Evolutionary conservation across 768 basidiomycete genomes (phyloP), one percentile per base, ranked within the genome.

Genomic region (Suillus bovinus): DNA sequence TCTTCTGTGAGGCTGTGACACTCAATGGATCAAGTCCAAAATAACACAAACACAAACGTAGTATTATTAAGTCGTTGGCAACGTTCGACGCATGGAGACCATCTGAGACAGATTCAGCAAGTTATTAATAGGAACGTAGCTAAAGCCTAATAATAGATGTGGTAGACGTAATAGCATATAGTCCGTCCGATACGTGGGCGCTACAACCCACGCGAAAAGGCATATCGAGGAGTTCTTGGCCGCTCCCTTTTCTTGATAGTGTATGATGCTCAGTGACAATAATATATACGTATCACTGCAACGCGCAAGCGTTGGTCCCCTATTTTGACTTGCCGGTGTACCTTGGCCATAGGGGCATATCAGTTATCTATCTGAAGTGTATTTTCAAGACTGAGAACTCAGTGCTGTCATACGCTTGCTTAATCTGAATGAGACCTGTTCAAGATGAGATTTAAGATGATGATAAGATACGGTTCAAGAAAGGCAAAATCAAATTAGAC

Each of bases 211-310:
- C n/a, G n/a, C n/a, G n/a, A n/a, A n/a, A n/a, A n/a, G n/a, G n/a
- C n/a, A n/a, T n/a, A 88, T 94, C 57, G 90, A 91, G 71, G 75
- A 82, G 55, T 92, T 93, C 80, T 75, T 91, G 52, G 74, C 80
- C 24, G 72, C 80, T 33, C 87, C 91, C 5, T 91, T 93, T 65
- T 78, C 69, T 36, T 56, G 60, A 41, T 71, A 75, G 66, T 63
- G 20, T 52, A 33, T 6, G 31, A 33, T 52, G 20, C 31, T 52
- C 20, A n/a, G 50, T 33, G 20, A 8, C 6, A 11, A 33, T 52
- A 52, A 52, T 52, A 52, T 47, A 47, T 47, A 47, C 10, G n/a
- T 52, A 31, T 52, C 6, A 31, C 33, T 33, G 50, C 20, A 20
- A 6, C 11, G 20, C 50, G 17, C 29, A 10, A 27, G 24, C 24